Evolutionary conservation across 2,329 filamentous ascomycete species (phyloP), one percentile per base, ranked within the genome.

Genomic region (Grosmannia serpens): DNA sequence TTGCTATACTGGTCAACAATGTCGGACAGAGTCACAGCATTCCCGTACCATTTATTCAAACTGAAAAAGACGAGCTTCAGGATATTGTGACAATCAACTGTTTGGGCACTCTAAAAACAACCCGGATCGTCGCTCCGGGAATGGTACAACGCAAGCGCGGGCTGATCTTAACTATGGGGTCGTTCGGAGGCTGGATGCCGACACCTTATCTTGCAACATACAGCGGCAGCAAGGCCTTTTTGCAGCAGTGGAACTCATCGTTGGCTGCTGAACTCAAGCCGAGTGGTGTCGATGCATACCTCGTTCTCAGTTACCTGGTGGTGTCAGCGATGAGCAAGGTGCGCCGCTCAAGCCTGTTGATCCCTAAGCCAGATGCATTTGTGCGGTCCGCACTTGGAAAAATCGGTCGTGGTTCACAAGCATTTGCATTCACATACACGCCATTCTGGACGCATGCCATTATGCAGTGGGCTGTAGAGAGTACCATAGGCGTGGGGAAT

Each of bases 311-410:
- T 66, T 95, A 99, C 72, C 83, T 99, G 53, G 89, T 99, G 67
- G 95, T 91, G 5, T 92, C 89, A 1, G 90, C 92, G 68, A 99
- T 99, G 94, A 92, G 88, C 74, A 99, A 99, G 80, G 84, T 99
- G 66, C 87, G 89, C 67, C 87, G 86, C 59, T 77, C 90, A 0
- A 92, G 83, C 63, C 73, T 85, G 52, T 76, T 91, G 59, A 87
- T 97, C 52, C 94, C 94, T 11, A 90, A 80, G 60, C 88, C 92
- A 17, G 87, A 86, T 70, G 76, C 80, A 57, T 97, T 97, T 70
- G 94, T 99, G 59, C 83, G 81, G 66, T 77, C 88, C 8, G 83
- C 87, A 0, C 76, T 99, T 60, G 75, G 80, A 63, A 96, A 94
- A 78, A 81, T 99, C 66, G 92, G 92, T 53, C 88, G 89, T 61